Conservation (phyloP, 495 filamentous ascomycete species). For the Hypoxylon trugodes region DNA sequence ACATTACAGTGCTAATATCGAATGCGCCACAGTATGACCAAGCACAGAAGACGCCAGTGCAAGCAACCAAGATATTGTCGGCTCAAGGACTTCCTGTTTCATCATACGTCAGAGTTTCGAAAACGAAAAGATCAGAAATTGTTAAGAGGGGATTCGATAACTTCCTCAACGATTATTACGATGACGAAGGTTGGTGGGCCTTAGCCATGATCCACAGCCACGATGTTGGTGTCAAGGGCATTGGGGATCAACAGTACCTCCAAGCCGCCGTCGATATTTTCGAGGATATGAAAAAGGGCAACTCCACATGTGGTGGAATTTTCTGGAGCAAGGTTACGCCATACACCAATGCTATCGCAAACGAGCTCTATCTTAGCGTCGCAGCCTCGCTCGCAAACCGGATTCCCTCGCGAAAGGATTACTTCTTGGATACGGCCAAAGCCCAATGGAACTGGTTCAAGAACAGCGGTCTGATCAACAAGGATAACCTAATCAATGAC, state of each 20-base stretch:
- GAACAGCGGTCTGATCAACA: constrained; percentile 69
- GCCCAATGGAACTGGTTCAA: constrained; percentile 75
- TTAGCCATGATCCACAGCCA: constrained; percentile 70
- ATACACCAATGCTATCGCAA: constrained; percentile 77
- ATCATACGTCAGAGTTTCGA: constrained; percentile 44
- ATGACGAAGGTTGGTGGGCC: constrained; percentile 80
- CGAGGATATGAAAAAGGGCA: constrained; percentile 66
- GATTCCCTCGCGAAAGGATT: constrained; percentile 52
- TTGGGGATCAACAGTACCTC: constrained; percentile 62
- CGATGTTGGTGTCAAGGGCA: constrained; percentile 58
- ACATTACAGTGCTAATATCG: no score
- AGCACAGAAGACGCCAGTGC: constrained; percentile 48
- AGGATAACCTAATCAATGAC: constrained; percentile 74
- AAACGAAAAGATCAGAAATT: constrained; percentile 22
- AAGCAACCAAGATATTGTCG: constrained; percentile 44
- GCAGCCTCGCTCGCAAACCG: constrained; percentile 80
- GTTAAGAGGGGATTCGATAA: constrained; percentile 49
- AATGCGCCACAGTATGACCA: constrained; percentile 36
- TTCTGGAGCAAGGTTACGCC: constrained; percentile 70
- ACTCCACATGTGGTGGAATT: constrained; percentile 67
- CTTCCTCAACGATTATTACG: constrained; percentile 72
- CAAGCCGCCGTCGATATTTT: constrained; percentile 67
- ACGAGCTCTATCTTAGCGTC: constrained; percentile 75
- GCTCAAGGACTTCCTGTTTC: constrained; percentile 44
- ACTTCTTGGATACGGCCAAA: constrained; percentile 66